These are phyloP conservation scores for Bryopsis sp. DNA, from an alignment of 139 green algal species.

Conservation along the genomic window DNA sequence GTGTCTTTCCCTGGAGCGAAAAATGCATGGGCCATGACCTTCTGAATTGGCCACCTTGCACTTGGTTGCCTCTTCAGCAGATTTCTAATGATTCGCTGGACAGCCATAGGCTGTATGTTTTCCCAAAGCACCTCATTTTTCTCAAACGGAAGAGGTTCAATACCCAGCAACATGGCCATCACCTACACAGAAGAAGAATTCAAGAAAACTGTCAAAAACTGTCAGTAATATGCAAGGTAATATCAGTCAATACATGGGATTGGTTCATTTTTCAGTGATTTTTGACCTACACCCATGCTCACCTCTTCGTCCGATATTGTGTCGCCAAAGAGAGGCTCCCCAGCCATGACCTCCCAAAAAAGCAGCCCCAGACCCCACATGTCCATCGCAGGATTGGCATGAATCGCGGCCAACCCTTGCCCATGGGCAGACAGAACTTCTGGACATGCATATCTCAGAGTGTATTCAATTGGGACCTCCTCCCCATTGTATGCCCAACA, in stretches of 20 bases:
- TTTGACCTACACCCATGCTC: neutral
- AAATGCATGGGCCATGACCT: neutral
- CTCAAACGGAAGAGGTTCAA: constrained; percentile 5
- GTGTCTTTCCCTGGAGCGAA: constrained; percentile 3
- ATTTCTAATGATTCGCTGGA: neutral
- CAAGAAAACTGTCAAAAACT: too few species aligned
- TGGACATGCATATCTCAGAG: constrained; percentile 7
- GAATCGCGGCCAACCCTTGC: neutral
- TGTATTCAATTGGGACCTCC: constrained; percentile 10
- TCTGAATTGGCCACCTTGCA: constrained; percentile 2
- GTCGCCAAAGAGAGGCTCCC: constrained; percentile 4
- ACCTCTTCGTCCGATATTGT: constrained; percentile 4
- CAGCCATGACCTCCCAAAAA: constrained; percentile 11
- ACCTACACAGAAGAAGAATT: too few species aligned
- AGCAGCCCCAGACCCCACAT: constrained; percentile 9
- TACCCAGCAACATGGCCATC: neutral
- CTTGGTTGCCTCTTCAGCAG: neutral
- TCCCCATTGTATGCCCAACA: neutral
- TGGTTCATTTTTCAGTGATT: too few species aligned
- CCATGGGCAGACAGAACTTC: constrained; percentile 4
- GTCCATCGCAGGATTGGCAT: constrained; percentile 4
- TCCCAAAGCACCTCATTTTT: neutral
- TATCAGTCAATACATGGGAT: neutral
- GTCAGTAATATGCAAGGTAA: too few species aligned
- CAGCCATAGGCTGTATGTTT: neutral